A percentile compares a stretch with the other conserved stretches of the same genome.
phyloP scores from a whole-genome alignment of 2,329 filamentous ascomycete genomes.

The Chalaropsis ovoidea region DNA sequence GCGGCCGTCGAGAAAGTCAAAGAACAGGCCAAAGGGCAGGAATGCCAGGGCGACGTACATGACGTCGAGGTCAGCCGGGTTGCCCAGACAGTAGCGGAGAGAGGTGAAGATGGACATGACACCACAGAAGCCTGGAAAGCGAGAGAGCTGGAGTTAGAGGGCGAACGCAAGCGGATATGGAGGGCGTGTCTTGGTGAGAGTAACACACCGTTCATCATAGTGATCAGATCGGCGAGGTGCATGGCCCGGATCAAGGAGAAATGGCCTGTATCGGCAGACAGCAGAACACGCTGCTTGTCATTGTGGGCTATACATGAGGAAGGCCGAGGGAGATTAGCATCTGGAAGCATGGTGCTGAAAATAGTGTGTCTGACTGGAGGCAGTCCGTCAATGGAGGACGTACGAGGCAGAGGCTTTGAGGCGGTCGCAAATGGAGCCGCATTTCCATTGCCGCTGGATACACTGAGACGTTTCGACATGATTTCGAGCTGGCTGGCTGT shows the following conservation, averaged over 20 bases:
- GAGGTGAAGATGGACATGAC: slow-evolving; percentile 95
- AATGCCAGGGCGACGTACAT: slow-evolving; percentile 76
- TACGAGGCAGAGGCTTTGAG: slow-evolving; percentile 29
- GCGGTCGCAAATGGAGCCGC: slow-evolving; percentile 27
- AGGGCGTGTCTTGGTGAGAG: background rate
- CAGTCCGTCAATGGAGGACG: slow-evolving; percentile 26
- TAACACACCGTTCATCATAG: slow-evolving; percentile 60
- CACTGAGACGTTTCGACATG: slow-evolving; percentile 55
- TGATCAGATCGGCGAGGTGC: slow-evolving; percentile 75
- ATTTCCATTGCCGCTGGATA: slow-evolving; percentile 38
- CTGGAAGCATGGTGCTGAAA: background rate
- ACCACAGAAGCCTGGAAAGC: slow-evolving; percentile 59
- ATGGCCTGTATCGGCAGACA: slow-evolving; percentile 60
- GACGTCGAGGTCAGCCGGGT: slow-evolving; percentile 53
- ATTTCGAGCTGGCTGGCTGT: slow-evolving; percentile 23
- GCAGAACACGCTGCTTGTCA: slow-evolving; percentile 67
- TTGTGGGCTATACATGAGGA: slow-evolving; percentile 38
- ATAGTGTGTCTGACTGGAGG: too few species aligned
- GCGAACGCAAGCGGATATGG: background rate
- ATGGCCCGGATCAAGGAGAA: slow-evolving; percentile 60
- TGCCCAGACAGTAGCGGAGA: slow-evolving; percentile 78
- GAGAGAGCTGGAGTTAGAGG: background rate
- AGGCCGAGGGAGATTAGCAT: background rate
- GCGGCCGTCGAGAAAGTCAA: slow-evolving; percentile 96
- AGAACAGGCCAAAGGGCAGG: slow-evolving; percentile 88